Evolutionary conservation across 805 yeast species (phyloP), one percentile per base, ranked within the genome.

Genomic region (Monosporozyma siamensis): DNA sequence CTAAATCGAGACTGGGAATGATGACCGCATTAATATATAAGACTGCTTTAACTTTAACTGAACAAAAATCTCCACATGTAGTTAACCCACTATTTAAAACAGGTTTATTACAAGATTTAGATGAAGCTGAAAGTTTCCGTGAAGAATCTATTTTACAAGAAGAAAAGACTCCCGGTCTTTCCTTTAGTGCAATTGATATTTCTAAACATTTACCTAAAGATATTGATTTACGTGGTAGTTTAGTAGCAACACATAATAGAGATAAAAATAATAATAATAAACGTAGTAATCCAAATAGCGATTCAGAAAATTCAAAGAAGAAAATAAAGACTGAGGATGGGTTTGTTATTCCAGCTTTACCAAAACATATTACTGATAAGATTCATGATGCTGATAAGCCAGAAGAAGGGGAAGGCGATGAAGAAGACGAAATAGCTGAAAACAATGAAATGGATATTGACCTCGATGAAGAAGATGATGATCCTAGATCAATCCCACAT

Each of bases 1-100:
- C 81, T 11, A 68, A 71, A 24, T 80, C 82, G 37, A 71, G 86
- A 42, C 62, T 88, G 25, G 97, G 97, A 3, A 63, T 70, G 6
- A 60, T 82, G 2, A 70, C 94, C 0, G 70, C 92, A 0, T 61
- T 68, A 35, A 70, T 92, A 9, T 90, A 84, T 56, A 68, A 69
- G 37, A 59, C 69, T 9, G 77, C 80, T 3, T 70, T 92, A 44
- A 50, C 61, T 14, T 55, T 72, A 31, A 67, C 83, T 15, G 96
- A 87, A 58, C 69, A 66, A 48, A 66, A 65, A 39, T 72, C 81
- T 4, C 74, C 76, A 6, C 61, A 60, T n/a, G 45, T 56, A 9
- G 48, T 47, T 4, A 56, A 72, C 44, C 72, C 71, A 7, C 60
- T 74, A 30, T 54, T 63, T 11, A 55, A 66, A 36, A 69, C 78